Conservation (phyloP, 441 rosid species). For the Iberis amara region DNA sequence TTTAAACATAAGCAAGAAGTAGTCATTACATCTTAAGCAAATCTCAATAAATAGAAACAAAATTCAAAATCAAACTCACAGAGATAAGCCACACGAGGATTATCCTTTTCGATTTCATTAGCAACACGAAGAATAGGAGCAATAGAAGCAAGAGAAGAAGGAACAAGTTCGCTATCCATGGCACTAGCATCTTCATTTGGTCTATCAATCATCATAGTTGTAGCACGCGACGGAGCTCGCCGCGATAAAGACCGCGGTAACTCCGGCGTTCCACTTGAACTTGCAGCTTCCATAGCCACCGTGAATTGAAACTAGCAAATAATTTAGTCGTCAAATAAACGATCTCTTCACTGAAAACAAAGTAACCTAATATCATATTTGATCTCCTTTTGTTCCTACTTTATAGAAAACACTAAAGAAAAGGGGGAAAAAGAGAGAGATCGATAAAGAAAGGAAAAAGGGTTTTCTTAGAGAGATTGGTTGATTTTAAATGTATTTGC, state of each 20-base stretch:
- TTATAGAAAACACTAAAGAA: slow-evolving; percentile 19
- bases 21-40: background rate
- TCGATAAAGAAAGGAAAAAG: slow-evolving; percentile 22
- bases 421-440: slow-evolving; percentile 16
- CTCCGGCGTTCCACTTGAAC: slow-evolving; percentile 53
- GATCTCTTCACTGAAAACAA: slow-evolving; percentile 22
- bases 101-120: slow-evolving; percentile 71
- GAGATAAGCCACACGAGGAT: slow-evolving; percentile 84
- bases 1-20: background rate
- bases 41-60: background rate
- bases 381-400: slow-evolving; percentile 23
- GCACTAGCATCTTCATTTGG: slow-evolving; percentile 46
- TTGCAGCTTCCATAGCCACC: slow-evolving; percentile 42
- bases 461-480: slow-evolving; percentile 19
- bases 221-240: slow-evolving; percentile 43
- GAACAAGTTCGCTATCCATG: slow-evolving; percentile 83
- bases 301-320: background rate
- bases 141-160: slow-evolving; percentile 60
- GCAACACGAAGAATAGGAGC: slow-evolving; percentile 91
- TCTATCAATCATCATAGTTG: slow-evolving; percentile 49
- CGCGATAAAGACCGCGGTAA: slow-evolving; percentile 36
- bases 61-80: slow-evolving; percentile 36
- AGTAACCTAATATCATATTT: slow-evolving; percentile 16
- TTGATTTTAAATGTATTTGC: slow-evolving; percentile 21
- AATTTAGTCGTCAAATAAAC: background rate